Conservation (phyloP, 495 filamentous ascomycete genomes). For the Podospora pseudoanserina region DNA sequence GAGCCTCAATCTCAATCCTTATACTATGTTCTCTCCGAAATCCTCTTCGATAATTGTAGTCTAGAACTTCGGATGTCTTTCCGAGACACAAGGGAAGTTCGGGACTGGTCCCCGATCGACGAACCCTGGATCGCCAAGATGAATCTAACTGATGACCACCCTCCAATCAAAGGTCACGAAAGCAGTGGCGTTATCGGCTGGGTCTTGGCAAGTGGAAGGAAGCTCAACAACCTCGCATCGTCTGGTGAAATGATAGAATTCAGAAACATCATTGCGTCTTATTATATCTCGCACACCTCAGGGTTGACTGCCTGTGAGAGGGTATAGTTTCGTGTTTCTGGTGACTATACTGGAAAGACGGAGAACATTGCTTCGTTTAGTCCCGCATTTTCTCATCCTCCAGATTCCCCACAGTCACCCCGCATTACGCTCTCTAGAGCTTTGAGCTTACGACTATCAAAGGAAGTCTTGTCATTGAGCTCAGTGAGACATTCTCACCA, state of each 20-base stretch:
- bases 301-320: not conserved
- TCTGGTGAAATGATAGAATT: not conserved
- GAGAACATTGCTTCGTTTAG: not conserved
- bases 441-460: not conserved
- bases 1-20: no score
- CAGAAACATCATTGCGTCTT: not conserved
- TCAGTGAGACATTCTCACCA: not conserved
- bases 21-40: not conserved
- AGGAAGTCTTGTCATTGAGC: not conserved
- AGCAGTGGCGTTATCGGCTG: constrained; percentile 9
- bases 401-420: not conserved
- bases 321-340: not conserved
- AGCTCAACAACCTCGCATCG: not conserved
- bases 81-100: not conserved
- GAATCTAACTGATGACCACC: not conserved
- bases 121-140: not conserved
- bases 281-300: not conserved
- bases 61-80: not conserved
- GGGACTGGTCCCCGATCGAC: not conserved
- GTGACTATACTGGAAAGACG: not conserved
- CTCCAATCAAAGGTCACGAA: not conserved
- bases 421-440: not conserved
- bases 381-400: not conserved
- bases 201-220: constrained; percentile 1
- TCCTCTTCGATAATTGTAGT: not conserved